These are phyloP conservation scores for Aristolochia fimbriata DNA, from an alignment of 164 flowering plant genomes.

Conservation along the genomic window DNA sequence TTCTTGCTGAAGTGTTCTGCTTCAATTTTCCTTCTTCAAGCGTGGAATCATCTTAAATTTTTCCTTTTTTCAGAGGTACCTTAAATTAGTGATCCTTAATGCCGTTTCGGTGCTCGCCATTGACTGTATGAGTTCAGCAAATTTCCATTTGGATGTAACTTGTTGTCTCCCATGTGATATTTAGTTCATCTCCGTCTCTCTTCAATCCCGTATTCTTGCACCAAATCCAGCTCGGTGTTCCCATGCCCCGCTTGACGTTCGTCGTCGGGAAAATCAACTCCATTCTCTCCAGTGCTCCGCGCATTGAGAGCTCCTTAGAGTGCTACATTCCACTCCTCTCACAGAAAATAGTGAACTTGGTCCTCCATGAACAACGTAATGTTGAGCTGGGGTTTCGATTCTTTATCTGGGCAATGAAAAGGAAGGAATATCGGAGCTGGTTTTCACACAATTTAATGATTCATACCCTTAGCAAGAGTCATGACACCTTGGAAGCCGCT, in stretches of 20 bases:
- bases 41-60: too few species aligned
- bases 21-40: too few species aligned
- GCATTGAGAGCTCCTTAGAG: constrained; percentile 39
- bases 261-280: constrained; percentile 10
- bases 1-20: too few species aligned
- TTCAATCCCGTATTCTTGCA: background rate
- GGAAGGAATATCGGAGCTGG: constrained; percentile 25
- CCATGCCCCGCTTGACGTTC: background rate
- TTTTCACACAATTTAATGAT: constrained; percentile 25
- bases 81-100: too few species aligned
- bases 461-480: constrained; percentile 25
- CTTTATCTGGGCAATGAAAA: constrained; percentile 51
- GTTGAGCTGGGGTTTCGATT: constrained; percentile 43
- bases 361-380: constrained; percentile 24
- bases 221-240: background rate
- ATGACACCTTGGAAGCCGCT: constrained; percentile 33
- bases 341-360: constrained; percentile 21
- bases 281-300: constrained; percentile 19
- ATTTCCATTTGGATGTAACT: background rate
- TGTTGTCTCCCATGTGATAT: background rate
- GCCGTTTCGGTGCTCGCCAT: background rate
- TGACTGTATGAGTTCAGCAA: constrained; percentile 1
- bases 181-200: background rate
- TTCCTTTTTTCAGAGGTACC: too few species aligned
- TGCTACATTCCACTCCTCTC: constrained; percentile 26